Percentiles rank a stretch among this genome's conserved stretches.
Conservation (phyloP, 805 yeast species). For the Schizosaccharomyces cryophilus region DNA sequence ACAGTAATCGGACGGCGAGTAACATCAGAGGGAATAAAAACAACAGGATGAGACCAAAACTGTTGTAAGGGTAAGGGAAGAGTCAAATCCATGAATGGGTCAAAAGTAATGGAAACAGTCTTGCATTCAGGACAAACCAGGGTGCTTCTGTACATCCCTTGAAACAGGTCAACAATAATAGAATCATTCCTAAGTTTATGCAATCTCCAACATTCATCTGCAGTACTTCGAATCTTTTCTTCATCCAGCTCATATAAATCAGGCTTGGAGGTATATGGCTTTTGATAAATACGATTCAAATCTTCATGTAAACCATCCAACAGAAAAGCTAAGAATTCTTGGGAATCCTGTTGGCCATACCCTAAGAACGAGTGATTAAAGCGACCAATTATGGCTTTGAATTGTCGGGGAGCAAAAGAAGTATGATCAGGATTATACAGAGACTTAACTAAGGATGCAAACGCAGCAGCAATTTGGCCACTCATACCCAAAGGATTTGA, state of each 20-base stretch:
- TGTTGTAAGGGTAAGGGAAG: slow-evolving; percentile 62
- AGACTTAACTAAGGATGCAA: slow-evolving; percentile 40
- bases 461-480: slow-evolving; percentile 59
- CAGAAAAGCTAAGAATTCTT: slow-evolving; percentile 69
- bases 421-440: slow-evolving; percentile 18
- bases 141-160: slow-evolving; percentile 77
- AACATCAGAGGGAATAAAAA: slow-evolving; percentile 27
- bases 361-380: slow-evolving; percentile 36
- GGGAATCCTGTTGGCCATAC: slow-evolving; percentile 77
- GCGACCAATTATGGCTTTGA: background rate
- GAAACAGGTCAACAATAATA: slow-evolving; percentile 58
- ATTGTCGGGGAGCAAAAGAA: slow-evolving; percentile 1
- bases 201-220: slow-evolving; percentile 54
- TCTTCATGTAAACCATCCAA: slow-evolving; percentile 84
- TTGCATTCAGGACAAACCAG: slow-evolving; percentile 67
- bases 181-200: slow-evolving; percentile 69
- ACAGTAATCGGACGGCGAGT: slow-evolving; percentile 19
- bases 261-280: slow-evolving; percentile 78
- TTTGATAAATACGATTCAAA: slow-evolving; percentile 51
- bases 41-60: slow-evolving; percentile 43
- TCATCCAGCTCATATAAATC: slow-evolving; percentile 35
- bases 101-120: slow-evolving; percentile 67
- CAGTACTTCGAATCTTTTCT: slow-evolving; percentile 28
- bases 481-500: slow-evolving; percentile 65
- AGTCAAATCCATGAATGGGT: slow-evolving; percentile 77